Evolutionary conservation across 2,329 filamentous ascomycete species (phyloP), one percentile per base, ranked within the genome.

Genomic region (Beauveria asiatica): DNA sequence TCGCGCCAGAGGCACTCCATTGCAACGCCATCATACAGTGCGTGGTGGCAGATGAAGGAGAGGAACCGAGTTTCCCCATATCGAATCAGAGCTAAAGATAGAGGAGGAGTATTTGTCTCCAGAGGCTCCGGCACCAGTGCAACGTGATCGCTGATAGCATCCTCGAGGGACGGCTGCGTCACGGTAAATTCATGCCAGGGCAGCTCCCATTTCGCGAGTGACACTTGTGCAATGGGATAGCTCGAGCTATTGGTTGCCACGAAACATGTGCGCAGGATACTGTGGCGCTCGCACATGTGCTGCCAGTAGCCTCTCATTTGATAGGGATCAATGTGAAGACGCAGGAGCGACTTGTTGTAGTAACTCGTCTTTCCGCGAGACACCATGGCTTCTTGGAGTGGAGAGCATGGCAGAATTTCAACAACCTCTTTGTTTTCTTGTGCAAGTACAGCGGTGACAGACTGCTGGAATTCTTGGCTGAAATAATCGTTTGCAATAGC

Each of bases 301-400:
- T 74, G 64, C 90, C 91, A 96, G 57, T 83, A 81, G 0, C 67
- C 44, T 64, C 76, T 77, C 53, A 96, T 75, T 0, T 67, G 72
- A 0, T 73, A 65, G 0, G 82, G 61, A 39, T 84, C 72, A 1
- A 78, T 76, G 5, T 72, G 73, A 7, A 95, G 69, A 6, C 80
- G 76, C 63, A 96, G 82, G 0, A 87, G 72, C 60, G 90, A 83
- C 52, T 82, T 83, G 69, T 96, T 96, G 67, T 82, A 84, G 69
- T 96, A 96, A 2, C 84, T 78, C 1, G 74, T 73, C 11, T 75
- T 70, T 1, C 72, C 72, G 63, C 76, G 66, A 9, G 83, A 82
- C 0, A 96, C 77, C 91, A 96, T 96, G 1, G 87, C 88, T 74
- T 95, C 89, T 70, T 97, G 92, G 0, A 97, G 75, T 1, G 92